Percentiles rank a stretch among this genome's conserved stretches.
phyloP scores from a whole-genome alignment of 768 basidiomycete genomes.

The Podaxis sp. region DNA sequence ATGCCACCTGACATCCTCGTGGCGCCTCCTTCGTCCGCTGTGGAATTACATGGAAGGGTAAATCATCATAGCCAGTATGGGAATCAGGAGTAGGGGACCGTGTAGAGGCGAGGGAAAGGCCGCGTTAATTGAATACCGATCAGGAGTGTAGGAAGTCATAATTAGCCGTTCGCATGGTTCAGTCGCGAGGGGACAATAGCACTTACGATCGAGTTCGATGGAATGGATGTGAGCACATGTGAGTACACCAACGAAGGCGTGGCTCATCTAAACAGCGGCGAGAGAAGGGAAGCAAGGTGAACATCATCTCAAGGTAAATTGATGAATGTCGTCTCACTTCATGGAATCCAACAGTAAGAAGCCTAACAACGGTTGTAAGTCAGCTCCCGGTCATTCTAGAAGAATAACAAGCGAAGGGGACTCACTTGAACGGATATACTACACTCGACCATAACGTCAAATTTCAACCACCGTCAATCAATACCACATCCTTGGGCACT shows the following conservation, averaged over 20 bases:
- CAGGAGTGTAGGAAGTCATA: neutral
- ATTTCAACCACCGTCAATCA: neutral
- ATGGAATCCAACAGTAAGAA: conserved; percentile 88
- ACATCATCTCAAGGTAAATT: neutral
- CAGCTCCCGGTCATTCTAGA: neutral
- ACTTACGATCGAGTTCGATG: conserved; percentile 84
- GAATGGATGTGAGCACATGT: conserved; percentile 87
- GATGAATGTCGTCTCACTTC: conserved; percentile 48
- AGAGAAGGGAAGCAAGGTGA: neutral
- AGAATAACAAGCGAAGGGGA: neutral
- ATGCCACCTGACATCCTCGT: conserved; percentile 89
- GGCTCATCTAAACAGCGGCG: conserved; percentile 65
- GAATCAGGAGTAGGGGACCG: neutral
- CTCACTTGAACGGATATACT: conserved; percentile 94
- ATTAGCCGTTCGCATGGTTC: neutral
- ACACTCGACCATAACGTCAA: neutral
- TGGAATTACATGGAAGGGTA: conserved; percentile 7
- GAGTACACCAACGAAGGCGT: conserved; percentile 75
- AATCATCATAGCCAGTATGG: neutral
- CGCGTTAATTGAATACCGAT: neutral
- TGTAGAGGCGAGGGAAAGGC: neutral
- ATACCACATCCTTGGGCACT: neutral
- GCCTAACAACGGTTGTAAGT: conserved; percentile 35
- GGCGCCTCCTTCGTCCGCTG: conserved; percentile 86
- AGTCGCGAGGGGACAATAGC: neutral